phyloP scores from a whole-genome alignment of 176 grass and related monocot genomes.

The Elymus sibiricus region DNA sequence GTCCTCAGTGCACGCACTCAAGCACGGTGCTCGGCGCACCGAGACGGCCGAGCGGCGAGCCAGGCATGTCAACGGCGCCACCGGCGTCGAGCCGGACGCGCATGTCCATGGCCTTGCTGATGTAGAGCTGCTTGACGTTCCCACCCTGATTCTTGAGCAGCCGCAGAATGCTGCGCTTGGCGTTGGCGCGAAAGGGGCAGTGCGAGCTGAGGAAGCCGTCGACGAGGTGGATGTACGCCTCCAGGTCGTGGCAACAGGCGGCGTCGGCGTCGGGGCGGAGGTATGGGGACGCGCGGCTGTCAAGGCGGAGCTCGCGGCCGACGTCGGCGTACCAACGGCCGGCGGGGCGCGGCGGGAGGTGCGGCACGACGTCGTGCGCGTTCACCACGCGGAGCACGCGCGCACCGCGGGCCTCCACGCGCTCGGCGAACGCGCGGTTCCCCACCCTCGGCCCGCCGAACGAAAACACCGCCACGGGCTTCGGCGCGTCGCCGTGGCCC shows the following conservation, averaged over 20 bases:
- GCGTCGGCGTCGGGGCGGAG: constrained; percentile 52
- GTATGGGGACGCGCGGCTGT: constrained; percentile 63
- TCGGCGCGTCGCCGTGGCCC: neutral
- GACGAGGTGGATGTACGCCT: constrained; percentile 69
- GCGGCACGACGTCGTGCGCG: constrained; percentile 59
- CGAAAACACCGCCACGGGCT: constrained; percentile 51
- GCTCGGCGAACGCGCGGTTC: constrained; percentile 37
- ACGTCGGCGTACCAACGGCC: constrained; percentile 40
- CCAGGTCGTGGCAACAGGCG: constrained; percentile 66
- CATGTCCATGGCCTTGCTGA: constrained; percentile 57
- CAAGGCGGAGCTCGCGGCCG: constrained; percentile 50
- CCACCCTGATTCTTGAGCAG: constrained; percentile 45
- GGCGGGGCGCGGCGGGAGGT: constrained; percentile 28
- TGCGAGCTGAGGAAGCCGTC: constrained; percentile 52
- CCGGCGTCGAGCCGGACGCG: constrained; percentile 15
- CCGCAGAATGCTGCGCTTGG: constrained; percentile 47
- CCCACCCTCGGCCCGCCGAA: constrained; percentile 62
- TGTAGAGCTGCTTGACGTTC: constrained; percentile 68
- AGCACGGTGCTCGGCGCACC: neutral
- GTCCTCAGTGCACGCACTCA: constrained; percentile 42
- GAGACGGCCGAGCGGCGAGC: neutral
- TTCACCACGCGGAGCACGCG: constrained; percentile 66
- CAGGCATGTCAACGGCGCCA: constrained; percentile 1
- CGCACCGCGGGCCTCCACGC: constrained; percentile 42
- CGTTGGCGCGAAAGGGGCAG: constrained; percentile 51